Conservation (phyloP, 106 monocot species). For the Xerophyta viscosa region DNA sequence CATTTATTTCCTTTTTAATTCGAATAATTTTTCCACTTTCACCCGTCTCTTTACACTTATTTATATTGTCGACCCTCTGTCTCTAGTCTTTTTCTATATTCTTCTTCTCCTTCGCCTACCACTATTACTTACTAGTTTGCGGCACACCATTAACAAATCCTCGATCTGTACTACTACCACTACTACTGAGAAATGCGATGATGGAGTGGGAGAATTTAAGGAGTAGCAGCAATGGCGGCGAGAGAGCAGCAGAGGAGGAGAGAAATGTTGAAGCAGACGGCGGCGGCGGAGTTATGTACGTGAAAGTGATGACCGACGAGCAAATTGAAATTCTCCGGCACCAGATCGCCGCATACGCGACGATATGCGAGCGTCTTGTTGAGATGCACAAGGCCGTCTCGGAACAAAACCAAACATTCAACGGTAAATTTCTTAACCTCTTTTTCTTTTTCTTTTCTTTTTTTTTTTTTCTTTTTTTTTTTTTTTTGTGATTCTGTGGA, state of each 20-base stretch:
- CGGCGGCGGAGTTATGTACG: conserved; percentile 20
- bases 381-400: conserved; percentile 58
- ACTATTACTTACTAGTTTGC: too few relatives aligned
- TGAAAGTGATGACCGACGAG: conserved; percentile 82
- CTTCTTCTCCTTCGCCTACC: too few relatives aligned
- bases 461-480: too few relatives aligned
- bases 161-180: neutral
- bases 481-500: too few relatives aligned
- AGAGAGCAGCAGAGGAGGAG: neutral
- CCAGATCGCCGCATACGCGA: conserved; percentile 70
- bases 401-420: conserved; percentile 29
- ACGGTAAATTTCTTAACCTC: too few relatives aligned
- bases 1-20: too few relatives aligned
- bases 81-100: too few relatives aligned
- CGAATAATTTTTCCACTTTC: too few relatives aligned
- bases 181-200: neutral
- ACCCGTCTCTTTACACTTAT: too few relatives aligned
- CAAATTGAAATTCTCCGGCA: conserved; percentile 66
- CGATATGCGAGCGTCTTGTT: conserved; percentile 64
- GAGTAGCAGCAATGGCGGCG: neutral
- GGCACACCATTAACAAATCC: too few relatives aligned
- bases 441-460: too few relatives aligned
- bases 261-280: neutral
- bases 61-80: too few relatives aligned
- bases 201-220: conserved; percentile 13